Evolutionary conservation across 2,329 filamentous ascomycete species (phyloP).

Genomic region (Botrytis hyacinthi): DNA sequence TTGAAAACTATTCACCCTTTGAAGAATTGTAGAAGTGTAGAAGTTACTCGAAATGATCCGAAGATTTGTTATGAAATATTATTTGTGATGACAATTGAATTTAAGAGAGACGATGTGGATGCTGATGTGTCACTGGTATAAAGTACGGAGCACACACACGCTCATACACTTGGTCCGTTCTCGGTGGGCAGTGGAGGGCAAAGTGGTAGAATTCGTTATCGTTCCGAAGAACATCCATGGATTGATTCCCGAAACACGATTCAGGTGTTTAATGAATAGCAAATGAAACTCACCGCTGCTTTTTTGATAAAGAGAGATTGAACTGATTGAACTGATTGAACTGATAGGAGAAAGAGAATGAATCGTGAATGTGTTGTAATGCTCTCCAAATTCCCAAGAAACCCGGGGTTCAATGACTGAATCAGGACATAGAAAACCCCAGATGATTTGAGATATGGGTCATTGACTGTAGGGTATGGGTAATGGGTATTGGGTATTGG

Average conservation of each 20-base stretch:
- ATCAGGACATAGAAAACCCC: background rate
- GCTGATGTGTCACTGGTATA: constrained; percentile 13
- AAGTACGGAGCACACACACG: background rate
- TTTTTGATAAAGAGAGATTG: background rate
- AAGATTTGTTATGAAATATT: background rate
- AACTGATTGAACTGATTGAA: too few relatives aligned
- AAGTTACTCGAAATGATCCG: background rate
- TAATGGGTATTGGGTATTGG: background rate
- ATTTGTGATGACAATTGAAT: constrained; percentile 3
- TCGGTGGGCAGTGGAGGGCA: background rate
- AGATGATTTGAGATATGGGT: background rate
- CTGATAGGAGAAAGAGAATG: background rate
- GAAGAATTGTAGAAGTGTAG: background rate
- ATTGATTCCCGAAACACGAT: background rate
- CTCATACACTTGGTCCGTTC: constrained; percentile 10
- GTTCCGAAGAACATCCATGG: background rate
- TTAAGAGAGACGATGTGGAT: constrained; percentile 9
- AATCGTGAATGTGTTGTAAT: background rate
- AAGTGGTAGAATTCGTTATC: background rate
- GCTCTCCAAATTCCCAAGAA: background rate
- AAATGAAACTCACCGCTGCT: constrained; percentile 3
- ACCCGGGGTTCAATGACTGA: background rate
- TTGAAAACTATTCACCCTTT: background rate
- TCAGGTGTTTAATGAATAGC: background rate
- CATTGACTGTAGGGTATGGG: background rate